phyloP scores from a whole-genome alignment of 176 grass and related monocot species.

The Raddia guianensis region DNA sequence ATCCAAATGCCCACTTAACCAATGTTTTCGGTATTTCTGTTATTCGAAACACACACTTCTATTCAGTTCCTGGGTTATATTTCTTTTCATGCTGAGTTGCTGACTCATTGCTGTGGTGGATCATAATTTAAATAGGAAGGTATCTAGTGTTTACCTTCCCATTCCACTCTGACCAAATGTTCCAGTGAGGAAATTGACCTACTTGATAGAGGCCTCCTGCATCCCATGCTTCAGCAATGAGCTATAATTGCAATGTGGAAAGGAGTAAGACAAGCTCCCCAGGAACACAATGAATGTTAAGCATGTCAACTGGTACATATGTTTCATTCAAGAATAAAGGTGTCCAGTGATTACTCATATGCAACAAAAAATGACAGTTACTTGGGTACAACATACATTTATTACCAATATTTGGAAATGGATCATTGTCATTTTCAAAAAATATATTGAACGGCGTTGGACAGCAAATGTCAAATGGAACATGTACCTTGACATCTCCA shows the following conservation, averaged over 20 bases:
- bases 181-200: conserved; percentile 90
- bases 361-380: not conserved
- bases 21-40: not conserved
- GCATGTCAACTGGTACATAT: not conserved
- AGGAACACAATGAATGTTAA: not conserved
- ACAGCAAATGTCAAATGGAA: conserved; percentile 6
- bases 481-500: conserved; percentile 75
- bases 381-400: conserved; percentile 8
- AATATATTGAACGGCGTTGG: conserved; percentile 3
- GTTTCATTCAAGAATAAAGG: conserved; percentile 1
- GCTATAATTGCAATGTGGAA: conserved; percentile 52
- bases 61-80: conserved; percentile 14
- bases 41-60: not conserved
- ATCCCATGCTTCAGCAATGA: conserved; percentile 99
- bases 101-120: not conserved
- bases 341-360: not conserved
- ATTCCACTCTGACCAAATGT: conserved; percentile 98
- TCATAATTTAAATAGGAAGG: conserved; percentile 16
- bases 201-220: conserved; percentile 99
- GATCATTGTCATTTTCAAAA: conserved; percentile 29
- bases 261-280: conserved; percentile 31
- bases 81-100: not conserved
- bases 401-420: not conserved
- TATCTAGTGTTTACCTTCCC: conserved; percentile 62
- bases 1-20: not conserved